These are phyloP conservation scores for Fusarium sp. DNA, from an alignment of 2,329 filamentous ascomycete species.

Conservation along the genomic window DNA sequence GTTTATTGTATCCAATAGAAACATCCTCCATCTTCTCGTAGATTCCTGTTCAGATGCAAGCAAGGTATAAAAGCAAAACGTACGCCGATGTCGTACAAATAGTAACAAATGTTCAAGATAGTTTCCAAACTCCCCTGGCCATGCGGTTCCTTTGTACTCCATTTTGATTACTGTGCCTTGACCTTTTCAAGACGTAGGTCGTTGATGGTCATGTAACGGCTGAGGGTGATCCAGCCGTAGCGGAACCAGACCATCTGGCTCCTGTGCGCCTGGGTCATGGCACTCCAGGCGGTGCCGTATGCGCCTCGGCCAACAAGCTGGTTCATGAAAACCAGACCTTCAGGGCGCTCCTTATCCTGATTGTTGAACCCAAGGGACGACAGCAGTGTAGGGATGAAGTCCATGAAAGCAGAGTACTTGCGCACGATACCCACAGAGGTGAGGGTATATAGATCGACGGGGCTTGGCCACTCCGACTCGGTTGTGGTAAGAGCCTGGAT, in stretches of 20 bases:
- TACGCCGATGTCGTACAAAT: constrained; percentile 16
- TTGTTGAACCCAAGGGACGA: constrained; percentile 52
- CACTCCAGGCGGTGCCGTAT: constrained; percentile 74
- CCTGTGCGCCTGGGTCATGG: constrained; percentile 90
- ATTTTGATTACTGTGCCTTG: constrained; percentile 24
- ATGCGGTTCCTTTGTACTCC: constrained; percentile 22
- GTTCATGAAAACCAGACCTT: constrained; percentile 77
- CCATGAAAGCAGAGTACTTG: constrained; percentile 85
- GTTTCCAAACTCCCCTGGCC: constrained; percentile 23
- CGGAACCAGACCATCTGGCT: constrained; percentile 99
- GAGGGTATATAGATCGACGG: constrained; percentile 88
- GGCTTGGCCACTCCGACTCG: constrained; percentile 73
- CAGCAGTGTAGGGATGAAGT: constrained; percentile 77
- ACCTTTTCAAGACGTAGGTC: constrained; percentile 73
- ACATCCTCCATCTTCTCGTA: background rate
- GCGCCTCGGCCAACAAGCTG: constrained; percentile 69
- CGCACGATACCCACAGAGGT: constrained; percentile 77
- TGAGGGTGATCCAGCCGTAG: constrained; percentile 92
- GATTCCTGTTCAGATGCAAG: constrained; percentile 6
- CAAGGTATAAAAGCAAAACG: constrained; percentile 13
- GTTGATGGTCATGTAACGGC: constrained; percentile 96
- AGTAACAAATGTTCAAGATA: constrained; percentile 15
- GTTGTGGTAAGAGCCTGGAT: constrained; percentile 74
- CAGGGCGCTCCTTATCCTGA: constrained; percentile 57
- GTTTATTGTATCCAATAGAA: background rate